Base-by-base conservation (phyloP, 352 stramenopile species). In the Globisporangium takayamanum region DNA sequence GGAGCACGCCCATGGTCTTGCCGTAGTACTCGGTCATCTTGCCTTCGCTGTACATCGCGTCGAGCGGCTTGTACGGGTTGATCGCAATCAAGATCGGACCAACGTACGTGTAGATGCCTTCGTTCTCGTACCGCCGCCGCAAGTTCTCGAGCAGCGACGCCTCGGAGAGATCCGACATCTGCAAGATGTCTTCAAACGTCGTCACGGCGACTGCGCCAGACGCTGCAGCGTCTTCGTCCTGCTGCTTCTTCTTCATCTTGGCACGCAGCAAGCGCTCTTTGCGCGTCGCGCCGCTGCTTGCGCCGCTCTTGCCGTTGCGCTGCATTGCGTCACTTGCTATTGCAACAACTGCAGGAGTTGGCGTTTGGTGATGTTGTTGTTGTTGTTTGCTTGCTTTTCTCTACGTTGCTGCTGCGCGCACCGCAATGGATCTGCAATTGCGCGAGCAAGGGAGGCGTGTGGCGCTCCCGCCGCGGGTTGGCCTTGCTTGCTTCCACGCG, bases 41-140 rank as follows among this genome's bases (percentile, higher is more conserved):
- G 12, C 57, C 58, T 48, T 94, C 81, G 44, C 67, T 83, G 61
- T 95, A 96, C 48, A 76, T 58, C 20, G 58, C 59, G 52, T 82
- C 75, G 10, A 96, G 70, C 47, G 72, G 67, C 66, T 94, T 90
- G 74, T 96, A 97, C 62, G 89, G 89, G 71, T 97, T 97, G 63
- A 97, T 95, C 51, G 84, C 88, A 51, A 97, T 93, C 51, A 97
- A 57, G 59, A 97, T 96, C 33, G 83, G 77, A 0, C 89, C 89
- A 14, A 97, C 89, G 64, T 94, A 96, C 59, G 94, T 98, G 76
- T 98, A 98, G 64, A 98, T 98, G 53, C 88, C 60, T 65, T 97
- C 85, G 52, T 94, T 79, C 55, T 96, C 87, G 77, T 97, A 98
- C n/a, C 92, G 87, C 44, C 75, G 73, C 26, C 87, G 77, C 56